Evolutionary conservation across 2,329 filamentous ascomycete genomes (phyloP), one percentile per base, ranked within the genome.

Genomic region (Colletotrichum chlorophyti): DNA sequence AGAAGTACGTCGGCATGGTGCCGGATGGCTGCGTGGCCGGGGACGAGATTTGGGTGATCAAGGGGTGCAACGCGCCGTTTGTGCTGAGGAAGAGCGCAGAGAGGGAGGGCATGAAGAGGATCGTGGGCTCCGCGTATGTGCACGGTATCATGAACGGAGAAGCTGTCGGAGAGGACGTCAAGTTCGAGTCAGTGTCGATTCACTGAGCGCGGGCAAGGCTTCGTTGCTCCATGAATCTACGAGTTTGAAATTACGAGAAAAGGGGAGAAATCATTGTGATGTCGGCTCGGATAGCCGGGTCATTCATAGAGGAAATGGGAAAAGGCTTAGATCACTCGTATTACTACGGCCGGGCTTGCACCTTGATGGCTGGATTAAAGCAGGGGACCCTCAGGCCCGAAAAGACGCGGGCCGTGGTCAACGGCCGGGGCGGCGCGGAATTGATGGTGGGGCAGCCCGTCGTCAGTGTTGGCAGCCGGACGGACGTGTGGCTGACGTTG

Each of bases 41-140:
- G 3, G 58, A 60, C 14, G 58, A 60, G 58, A 15, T 60, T 4
- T 60, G 58, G 58, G 47, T 60, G 2, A 7, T 60, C 14, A 60
- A 60, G 53, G 58, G 58, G 4, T 60, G 58, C 40, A 60, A 52
- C 8, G 58, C 58, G 53, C 58, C 58, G 8, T 60, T 60, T 5
- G 58, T 60, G 53, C 23, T 60, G 53, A 35, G 58, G 38, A 51
- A 34, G 58, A 60, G 53, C 45, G 46, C 9, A 3, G 46, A 58
- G 34, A 41, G 58, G 45, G 47, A 58, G 38, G 58, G 53, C 1
- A 4, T 35, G 40, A 51, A n/a, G 26, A 40, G 59, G 1, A 49
- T 61, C 10, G 54, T 61, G 5, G 59, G 59, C 0, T 42, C 54
- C 3, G 59, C 59, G 15, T 61, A 61, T 14, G 59, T 61, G 19